Evolutionary conservation across 1,284 basidiomycete species (phyloP), one percentile per base, ranked within the genome.

Genomic region (Cutaneotrichosporon spelunceum): DNA sequence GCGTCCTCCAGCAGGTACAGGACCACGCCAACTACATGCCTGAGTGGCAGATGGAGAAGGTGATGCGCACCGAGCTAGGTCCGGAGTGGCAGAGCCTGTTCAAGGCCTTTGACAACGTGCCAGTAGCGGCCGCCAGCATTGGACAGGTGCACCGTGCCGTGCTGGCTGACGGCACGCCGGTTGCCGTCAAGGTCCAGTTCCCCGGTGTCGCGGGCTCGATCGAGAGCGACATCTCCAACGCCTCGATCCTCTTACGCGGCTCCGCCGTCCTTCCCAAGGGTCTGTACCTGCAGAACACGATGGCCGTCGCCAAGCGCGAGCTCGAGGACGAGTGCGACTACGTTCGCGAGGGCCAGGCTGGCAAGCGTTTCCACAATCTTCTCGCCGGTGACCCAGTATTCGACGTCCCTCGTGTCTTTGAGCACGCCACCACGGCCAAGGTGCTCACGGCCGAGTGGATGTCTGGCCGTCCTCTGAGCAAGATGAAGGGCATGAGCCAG

Each of bases 11-110:
- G 50, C 84, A 89, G 45, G 93, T 99, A 0, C 95, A 99, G 77
- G 91, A 95, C 70, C 87, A 88, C 69, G 96, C 96, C 2, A 92
- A 99, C 78, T 98, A 97, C 77, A 99, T 98, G 94, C 96, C 95
- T 0, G 88, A 93, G 67, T 94, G 89, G 89, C 96, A 99, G 77
- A 90, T 97, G 86, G 90, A 94, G 91, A 78, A 86, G 85, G 93
- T 94, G 24, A 84, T 99, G 81, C 76, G 72, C 8, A 73, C 82
- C 33, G 86, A 93, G 39, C 83, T 97, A 6, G 93, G 94, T 1
- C 70, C 83, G 0, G 82, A 88, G 19, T 98, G 93, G 93, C 75
- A 82, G 14, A 75, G 83, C 26, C 80, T 85, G 45, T 99, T 98
- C 73, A 74, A 79, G 4, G 82, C 84, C 0, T 98, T 98, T 75